Evolutionary conservation across 345 rosid genomes (phyloP), one percentile per base, ranked within the genome.

Genomic region (Odontarrhena argentea): DNA sequence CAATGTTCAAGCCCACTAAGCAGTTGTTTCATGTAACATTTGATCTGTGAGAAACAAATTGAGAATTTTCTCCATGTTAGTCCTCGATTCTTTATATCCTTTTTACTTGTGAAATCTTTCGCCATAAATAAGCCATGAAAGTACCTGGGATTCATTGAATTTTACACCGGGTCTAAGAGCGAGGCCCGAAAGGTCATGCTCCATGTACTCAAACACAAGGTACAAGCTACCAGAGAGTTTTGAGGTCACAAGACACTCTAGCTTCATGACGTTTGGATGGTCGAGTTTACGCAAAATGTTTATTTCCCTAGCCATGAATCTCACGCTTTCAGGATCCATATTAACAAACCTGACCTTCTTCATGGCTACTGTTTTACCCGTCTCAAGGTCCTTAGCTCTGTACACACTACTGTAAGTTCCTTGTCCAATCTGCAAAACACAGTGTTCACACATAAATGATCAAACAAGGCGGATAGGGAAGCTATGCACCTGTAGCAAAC

Each of bases 391-490:
- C 65, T 84, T 80, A 30, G 97, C 99, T 81, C 83, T 91, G 84
- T 88, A 94, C 76, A 94, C 99, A 70, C 84, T 94, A 71, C 97
- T 91, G 50, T 94, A 94, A 13, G 99, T 91, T 70, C 99, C 99
- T 67, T 84, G 85, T 40, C 99, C 99, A 81, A 94, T 81, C 97
- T 94, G 77, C 54, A 76, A 75, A 14, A 42, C 1, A 64, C n/a
- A 50, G 0, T 50, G 8, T 15, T 44, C 49, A 38, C 38, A 42
- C 38, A 59, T 18, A 18, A 18, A 49, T 26, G 32, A 67, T 59
- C 58, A 60, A 14, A 34, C 35, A 13, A 25, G 9, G 26, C 30
- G 25, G 53, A 50, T 18, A 18, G 22, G 22, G 22, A 18, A 18
- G 42, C 35, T 38, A 41, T 43, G 32, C 3, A 54, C 8, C 3